Conservation (phyloP, 164 flowering plant genomes). For the Macadamia integrifolia region DNA sequence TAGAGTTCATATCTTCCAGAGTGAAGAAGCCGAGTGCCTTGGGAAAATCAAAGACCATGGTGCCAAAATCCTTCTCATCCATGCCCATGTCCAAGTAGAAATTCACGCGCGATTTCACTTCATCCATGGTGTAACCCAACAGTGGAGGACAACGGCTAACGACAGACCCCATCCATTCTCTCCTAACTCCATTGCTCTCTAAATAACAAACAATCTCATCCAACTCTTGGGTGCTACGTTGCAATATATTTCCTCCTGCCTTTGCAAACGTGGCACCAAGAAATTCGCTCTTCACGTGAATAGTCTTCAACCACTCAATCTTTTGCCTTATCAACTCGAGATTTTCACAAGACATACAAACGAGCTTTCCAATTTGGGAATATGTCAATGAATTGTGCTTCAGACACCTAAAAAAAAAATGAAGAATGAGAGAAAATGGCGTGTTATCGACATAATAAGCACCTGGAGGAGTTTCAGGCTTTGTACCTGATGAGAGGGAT, state of each 20-base stretch:
- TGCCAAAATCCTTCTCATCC: conserved; percentile 78
- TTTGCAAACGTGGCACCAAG: conserved; percentile 52
- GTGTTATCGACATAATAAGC: neutral
- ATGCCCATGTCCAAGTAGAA: conserved; percentile 82
- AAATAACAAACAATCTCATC: conserved; percentile 60
- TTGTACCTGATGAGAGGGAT: conserved; percentile 73
- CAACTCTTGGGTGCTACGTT: conserved; percentile 49
- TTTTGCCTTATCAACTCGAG: conserved; percentile 38
- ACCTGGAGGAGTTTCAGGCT: neutral
- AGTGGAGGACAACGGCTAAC: conserved; percentile 69
- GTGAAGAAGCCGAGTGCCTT: conserved; percentile 64
- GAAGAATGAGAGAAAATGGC: neutral
- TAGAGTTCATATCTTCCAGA: conserved; percentile 74
- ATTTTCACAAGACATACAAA: conserved; percentile 62
- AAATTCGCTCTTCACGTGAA: conserved; percentile 64
- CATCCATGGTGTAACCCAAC: conserved; percentile 56
- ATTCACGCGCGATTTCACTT: conserved; percentile 52
- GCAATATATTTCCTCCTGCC: conserved; percentile 47
- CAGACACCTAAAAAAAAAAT: conserved; percentile 63
- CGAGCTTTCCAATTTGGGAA: conserved; percentile 74
- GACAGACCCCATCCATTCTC: conserved; percentile 86
- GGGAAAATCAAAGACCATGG: conserved; percentile 88
- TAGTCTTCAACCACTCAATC: conserved; percentile 66
- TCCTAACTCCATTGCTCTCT: conserved; percentile 71
- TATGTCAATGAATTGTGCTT: conserved; percentile 81